Conservation (phyloP, 2,329 filamentous ascomycete species). For the Diaporthe eres region DNA sequence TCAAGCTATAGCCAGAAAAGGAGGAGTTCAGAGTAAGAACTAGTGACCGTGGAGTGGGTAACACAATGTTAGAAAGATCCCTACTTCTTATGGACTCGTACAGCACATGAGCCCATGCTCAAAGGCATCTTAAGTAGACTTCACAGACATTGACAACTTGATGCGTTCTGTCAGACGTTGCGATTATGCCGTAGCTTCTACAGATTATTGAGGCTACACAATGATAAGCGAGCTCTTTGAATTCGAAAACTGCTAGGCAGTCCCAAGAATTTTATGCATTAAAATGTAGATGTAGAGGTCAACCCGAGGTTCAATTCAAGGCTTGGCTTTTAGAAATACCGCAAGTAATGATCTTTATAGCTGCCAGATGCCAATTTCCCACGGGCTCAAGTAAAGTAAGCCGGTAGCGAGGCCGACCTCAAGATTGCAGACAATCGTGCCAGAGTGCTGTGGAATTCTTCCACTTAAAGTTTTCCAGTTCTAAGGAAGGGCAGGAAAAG, state of each 20-base stretch:
- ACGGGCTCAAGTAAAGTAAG: neutral
- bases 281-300: neutral
- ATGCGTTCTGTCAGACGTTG: neutral
- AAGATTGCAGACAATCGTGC: neutral
- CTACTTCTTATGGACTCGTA: neutral
- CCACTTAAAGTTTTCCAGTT: neutral
- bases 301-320: neutral
- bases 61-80: neutral
- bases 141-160: neutral
- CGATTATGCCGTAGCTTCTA: neutral
- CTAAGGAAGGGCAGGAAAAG: neutral
- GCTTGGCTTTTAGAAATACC: neutral
- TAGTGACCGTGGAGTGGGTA: too few species aligned
- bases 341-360: neutral
- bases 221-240: neutral
- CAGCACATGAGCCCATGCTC: neutral
- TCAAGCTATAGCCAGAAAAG: neutral
- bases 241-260: neutral
- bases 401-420: neutral
- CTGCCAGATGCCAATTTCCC: neutral
- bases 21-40: neutral
- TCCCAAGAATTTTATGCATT: neutral
- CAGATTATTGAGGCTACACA: neutral
- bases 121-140: neutral
- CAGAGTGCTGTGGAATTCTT: neutral